Base-by-base conservation (phyloP, 257 asterid species). In the Euphrasia confusa region DNA sequence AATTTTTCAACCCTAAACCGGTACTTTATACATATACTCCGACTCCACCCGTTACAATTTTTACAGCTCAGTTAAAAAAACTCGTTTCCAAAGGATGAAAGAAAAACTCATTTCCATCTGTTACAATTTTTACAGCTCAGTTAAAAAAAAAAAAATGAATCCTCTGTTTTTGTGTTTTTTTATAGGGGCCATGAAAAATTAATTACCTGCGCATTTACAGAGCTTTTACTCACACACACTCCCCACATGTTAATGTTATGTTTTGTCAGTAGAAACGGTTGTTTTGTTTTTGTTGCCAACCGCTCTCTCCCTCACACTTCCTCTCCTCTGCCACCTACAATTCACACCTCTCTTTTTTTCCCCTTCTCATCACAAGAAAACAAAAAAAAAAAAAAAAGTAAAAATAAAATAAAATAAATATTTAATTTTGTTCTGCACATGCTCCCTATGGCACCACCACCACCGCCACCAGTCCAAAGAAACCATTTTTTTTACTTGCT, bases 191-290 rank as follows among this genome's bases (percentile, higher is more conserved):
- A 30, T 30, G 33, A 30, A 28, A 28, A 30, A 30, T 30, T 30
- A 30, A 30, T 30, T 30, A 30, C 33, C 33, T 30, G 33, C 33
- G 5, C 33, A 30, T 30, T 30, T 30, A 30, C 33, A 30, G 33
- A 42, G 48, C 48, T 42, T 42, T 42, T 42, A 42, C n/a, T 42
- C 53, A 47, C 53, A 13, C 54, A 47, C 53, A 12, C 24, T 21
- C 24, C 24, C 24, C 24, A 21, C 24, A 21, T 21, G 24, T 21
- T 21, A 21, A 21, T 47, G 53, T 71, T 81, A 30, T 30, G 33
- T 30, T 30, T 30, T 30, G 84, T 65, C 80, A 68, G 71, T 69
- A 44, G 80, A 80, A 80, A 84, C 89, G 83, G 80, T 77, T 75
- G 80, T 71, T 54, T 67, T 42, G 71, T 56, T 67, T 9, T n/a